Percentiles rank a stretch among this genome's conserved stretches.
These are phyloP conservation scores for Globisporangium heterothallicum DNA, from an alignment of 352 stramenopile species.

Conservation along the genomic window DNA sequence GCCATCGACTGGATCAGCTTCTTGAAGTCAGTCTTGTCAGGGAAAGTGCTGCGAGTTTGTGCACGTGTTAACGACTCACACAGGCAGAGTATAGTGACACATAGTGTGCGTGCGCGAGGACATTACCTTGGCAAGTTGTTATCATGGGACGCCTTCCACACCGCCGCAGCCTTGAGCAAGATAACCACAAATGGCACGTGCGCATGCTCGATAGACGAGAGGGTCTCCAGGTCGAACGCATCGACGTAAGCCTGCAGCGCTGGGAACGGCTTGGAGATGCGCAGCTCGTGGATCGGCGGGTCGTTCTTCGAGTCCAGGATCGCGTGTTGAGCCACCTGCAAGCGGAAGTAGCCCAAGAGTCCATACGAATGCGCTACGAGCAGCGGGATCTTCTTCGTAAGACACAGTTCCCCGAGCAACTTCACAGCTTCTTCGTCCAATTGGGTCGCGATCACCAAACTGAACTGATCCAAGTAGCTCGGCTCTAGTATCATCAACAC, in stretches of 20 bases:
- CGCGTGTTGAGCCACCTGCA: conserved; percentile 83
- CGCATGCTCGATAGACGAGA: conserved; percentile 83
- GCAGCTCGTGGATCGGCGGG: conserved; percentile 82
- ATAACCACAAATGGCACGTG: conserved; percentile 95
- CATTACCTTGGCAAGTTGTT: conserved; percentile 38
- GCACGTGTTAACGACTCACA: not conserved
- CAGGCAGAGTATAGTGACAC: not conserved
- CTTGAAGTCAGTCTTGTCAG: conserved; percentile 91
- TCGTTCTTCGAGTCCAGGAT: conserved; percentile 90
- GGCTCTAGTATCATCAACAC: conserved; percentile 25
- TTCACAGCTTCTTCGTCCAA: conserved; percentile 53
- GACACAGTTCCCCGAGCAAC: conserved; percentile 67
- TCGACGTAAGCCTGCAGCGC: conserved; percentile 51
- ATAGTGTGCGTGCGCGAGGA: not conserved
- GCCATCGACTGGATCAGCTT: conserved; percentile 54
- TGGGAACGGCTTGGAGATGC: conserved; percentile 76
- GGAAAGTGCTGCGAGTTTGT: conserved; percentile 34
- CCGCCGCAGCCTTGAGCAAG: conserved; percentile 63
- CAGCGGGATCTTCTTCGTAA: conserved; percentile 64
- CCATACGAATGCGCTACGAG: conserved; percentile 89
- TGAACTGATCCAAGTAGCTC: conserved; percentile 54
- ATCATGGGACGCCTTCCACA: conserved; percentile 48
- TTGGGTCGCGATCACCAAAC: conserved; percentile 88
- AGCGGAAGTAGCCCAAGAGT: conserved; percentile 87
- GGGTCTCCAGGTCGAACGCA: conserved; percentile 50